A percentile compares a stretch with the other conserved stretches of the same genome.
These are phyloP conservation scores for Trametes elegans DNA, from an alignment of 768 basidiomycete genomes.

Conservation along the genomic window DNA sequence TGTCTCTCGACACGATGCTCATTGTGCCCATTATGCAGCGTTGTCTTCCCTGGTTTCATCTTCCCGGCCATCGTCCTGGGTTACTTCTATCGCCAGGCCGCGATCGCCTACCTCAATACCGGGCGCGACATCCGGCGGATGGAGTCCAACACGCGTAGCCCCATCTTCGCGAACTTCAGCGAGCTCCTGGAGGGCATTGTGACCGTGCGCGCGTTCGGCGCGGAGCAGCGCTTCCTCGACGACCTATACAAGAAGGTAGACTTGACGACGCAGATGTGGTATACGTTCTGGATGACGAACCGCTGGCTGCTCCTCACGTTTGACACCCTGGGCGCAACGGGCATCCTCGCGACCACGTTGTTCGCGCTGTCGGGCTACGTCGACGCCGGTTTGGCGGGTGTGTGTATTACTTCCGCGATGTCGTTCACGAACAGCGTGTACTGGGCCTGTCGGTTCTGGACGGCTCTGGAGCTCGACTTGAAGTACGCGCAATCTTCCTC, in stretches of 20 bases:
- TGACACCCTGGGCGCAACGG: conserved; percentile 70
- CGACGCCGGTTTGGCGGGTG: conserved; percentile 60
- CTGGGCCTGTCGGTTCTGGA: conserved; percentile 50
- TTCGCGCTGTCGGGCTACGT: conserved; percentile 67
- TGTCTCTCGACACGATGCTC: background rate
- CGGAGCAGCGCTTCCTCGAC: conserved; percentile 74
- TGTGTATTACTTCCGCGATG: conserved; percentile 76
- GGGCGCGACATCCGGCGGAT: conserved; percentile 85
- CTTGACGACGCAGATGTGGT: conserved; percentile 84
- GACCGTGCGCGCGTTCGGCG: conserved; percentile 90
- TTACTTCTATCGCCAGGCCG: conserved; percentile 65
- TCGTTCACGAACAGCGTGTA: conserved; percentile 52
- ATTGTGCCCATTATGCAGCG: conserved; percentile 33
- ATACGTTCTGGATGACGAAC: conserved; percentile 87
- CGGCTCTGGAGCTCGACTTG: conserved; percentile 68
- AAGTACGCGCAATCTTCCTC: conserved; percentile 47
- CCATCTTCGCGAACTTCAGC: conserved; percentile 80
- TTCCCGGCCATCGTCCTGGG: conserved; percentile 75
- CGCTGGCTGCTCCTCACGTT: conserved; percentile 84
- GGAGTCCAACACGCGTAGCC: conserved; percentile 85
- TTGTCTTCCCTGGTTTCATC: conserved; percentile 82
- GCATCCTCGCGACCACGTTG: conserved; percentile 72
- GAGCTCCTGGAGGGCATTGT: conserved; percentile 87
- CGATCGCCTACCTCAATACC: conserved; percentile 73
- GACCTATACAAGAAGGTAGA: conserved; percentile 73